Percentiles rank a stretch among this genome's conserved stretches.
phyloP scores from a whole-genome alignment of 192 early-diverging fungal species.

The Gaertneriomyces semiglobifer region DNA sequence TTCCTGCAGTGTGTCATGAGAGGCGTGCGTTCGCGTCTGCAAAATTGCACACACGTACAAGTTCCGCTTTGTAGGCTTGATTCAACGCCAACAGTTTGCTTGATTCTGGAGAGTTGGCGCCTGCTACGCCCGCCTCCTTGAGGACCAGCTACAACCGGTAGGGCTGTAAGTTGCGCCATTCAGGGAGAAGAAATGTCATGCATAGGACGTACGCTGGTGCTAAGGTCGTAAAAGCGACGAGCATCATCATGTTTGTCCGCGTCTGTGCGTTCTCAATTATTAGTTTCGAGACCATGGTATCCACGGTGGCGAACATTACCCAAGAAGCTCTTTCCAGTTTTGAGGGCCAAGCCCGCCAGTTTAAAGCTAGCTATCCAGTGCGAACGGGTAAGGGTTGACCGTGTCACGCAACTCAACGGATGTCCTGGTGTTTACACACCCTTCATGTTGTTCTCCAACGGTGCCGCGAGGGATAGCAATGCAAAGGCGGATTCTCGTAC shows the following conservation, averaged over 20 bases:
- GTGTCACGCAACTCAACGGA: neutral
- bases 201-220: neutral
- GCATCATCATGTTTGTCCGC: slow-evolving; percentile 2
- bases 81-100: neutral
- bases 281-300: too few species aligned
- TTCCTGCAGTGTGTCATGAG: slow-evolving; percentile 3
- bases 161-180: neutral
- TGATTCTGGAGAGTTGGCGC: neutral
- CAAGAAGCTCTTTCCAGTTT: slow-evolving; percentile 16
- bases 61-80: slow-evolving; percentile 14
- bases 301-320: neutral
- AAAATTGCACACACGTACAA: neutral
- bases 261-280: neutral
- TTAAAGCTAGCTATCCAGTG: neutral
- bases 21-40: too few species aligned
- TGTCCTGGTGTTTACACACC: neutral
- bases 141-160: neutral
- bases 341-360: slow-evolving; percentile 8
- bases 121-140: neutral
- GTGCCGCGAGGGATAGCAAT: slow-evolving; percentile 14
- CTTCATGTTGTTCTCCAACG: slow-evolving; percentile 5
- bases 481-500: slow-evolving; percentile 14
- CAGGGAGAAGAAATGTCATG: neutral
- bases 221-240: slow-evolving; percentile 1
- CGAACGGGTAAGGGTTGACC: neutral